Conservation (phyloP, 2,329 filamentous ascomycete species). For the Colletotrichum nymphaeae region DNA sequence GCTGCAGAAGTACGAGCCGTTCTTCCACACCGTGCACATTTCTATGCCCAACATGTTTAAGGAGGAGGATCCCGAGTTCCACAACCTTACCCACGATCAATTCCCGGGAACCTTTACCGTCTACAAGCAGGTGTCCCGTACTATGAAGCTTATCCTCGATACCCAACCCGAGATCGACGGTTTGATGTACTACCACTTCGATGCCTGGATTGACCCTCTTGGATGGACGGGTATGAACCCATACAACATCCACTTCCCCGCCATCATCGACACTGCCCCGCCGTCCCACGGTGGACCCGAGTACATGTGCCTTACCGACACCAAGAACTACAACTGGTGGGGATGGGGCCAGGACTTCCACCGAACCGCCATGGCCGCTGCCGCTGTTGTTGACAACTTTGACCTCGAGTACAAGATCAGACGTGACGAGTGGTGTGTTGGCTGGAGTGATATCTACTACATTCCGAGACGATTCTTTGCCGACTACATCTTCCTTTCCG, state of each 20-base stretch:
- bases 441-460: constrained; percentile 49
- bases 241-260: constrained; percentile 43
- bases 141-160: constrained; percentile 46
- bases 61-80: constrained; percentile 32
- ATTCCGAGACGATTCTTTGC: constrained; percentile 46
- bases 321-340: constrained; percentile 39
- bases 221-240: constrained; percentile 41
- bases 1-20: constrained; percentile 43
- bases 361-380: constrained; percentile 35
- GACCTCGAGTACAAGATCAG: constrained; percentile 39
- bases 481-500: constrained; percentile 44
- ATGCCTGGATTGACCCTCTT: constrained; percentile 47
- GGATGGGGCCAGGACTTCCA: constrained; percentile 38
- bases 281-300: constrained; percentile 36
- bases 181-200: constrained; percentile 46
- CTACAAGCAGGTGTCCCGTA: constrained; percentile 42
- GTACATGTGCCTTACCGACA: constrained; percentile 39
- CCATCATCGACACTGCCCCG: constrained; percentile 35
- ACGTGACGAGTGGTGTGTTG: constrained; percentile 43
- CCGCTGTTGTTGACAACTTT: constrained; percentile 34
- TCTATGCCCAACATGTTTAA: constrained; percentile 40
- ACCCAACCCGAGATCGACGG: constrained; percentile 43
- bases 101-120: constrained; percentile 38
- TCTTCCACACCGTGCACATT: constrained; percentile 44
- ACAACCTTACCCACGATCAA: constrained; percentile 44